Evolutionary conservation across 352 stramenopile species (phyloP), one percentile per base, ranked within the genome.

Genomic region (Phytopythium kandeliae): DNA sequence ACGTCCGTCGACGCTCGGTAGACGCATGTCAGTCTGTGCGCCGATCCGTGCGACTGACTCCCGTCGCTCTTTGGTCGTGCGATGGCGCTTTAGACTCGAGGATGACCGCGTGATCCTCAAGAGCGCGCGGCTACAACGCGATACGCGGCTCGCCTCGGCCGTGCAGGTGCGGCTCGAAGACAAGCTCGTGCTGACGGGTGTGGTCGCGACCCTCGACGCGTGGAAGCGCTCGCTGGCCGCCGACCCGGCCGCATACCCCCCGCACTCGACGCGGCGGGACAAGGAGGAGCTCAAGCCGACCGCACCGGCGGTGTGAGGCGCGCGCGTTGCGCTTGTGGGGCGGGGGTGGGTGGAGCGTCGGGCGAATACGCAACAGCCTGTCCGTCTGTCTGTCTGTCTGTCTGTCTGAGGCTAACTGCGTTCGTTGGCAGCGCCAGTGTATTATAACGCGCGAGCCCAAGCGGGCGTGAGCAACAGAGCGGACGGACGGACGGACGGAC

Each of bases 161-260:
- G 49, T 80, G 44, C 69, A 62, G 51, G 69, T 80, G 28, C 72
- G 72, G 2, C 55, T 71, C 6, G 67, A 84, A 28, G 69, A 84
- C 55, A 84, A 84, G 36, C 67, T 75, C 52, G 65, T 79, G 28
- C 53, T 80, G 13, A 41, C 50, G 9, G 53, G 60, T 12, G 59
- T 69, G 11, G 63, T 78, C 28, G 19, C 62, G 11, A 74, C 61
- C 21, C 55, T 84, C 10, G 58, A 71, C 4, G 46, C 67, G 40
- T 84, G 69, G 72, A 80, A 84, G 40, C 42, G 53, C 6, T 38
- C 46, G 2, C 60, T 80, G 10, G 40, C 40, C 6, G 42, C 51
- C 11, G 55, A 74, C 26, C 57, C 61, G 2, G 42, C 54, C 12
- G 44, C 28, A 37, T 84, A 84, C 43, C 69, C 69, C 37, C 69